Percentiles rank a stretch among this genome's conserved stretches.
Evolutionary conservation across 2,329 filamentous ascomycete genomes (phyloP).

Genomic region (Teratosphaeria zuluensis): DNA sequence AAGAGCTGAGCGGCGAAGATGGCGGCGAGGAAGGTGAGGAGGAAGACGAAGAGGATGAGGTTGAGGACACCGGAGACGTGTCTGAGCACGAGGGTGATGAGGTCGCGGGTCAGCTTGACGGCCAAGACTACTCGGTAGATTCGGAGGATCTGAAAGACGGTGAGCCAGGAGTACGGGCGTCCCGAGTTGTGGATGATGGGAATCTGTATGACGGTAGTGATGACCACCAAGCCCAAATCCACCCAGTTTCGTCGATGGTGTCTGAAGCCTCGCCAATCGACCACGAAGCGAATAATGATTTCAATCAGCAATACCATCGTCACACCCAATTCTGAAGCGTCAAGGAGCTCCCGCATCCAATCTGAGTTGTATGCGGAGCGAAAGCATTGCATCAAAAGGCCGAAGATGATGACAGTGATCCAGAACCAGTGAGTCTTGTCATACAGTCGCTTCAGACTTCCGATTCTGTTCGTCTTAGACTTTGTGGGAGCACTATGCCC

Average conservation of each 20-base stretch:
- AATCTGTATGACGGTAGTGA: constrained; percentile 76
- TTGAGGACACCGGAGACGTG: constrained; percentile 90
- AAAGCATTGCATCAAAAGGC: constrained; percentile 67
- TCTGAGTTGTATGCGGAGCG: constrained; percentile 67
- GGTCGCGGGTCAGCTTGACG: constrained; percentile 73
- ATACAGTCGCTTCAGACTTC: constrained; percentile 59
- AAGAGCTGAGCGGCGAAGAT: constrained; percentile 93
- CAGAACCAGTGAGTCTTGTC: constrained; percentile 67
- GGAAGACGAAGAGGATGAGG: constrained; percentile 88
- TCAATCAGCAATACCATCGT: constrained; percentile 73
- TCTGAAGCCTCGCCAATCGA: constrained; percentile 75
- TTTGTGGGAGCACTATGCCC: background rate
- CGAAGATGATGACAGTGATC: constrained; percentile 70
- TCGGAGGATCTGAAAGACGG: constrained; percentile 84
- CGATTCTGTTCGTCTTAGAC: constrained; percentile 27
- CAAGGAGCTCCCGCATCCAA: constrained; percentile 53
- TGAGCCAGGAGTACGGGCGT: constrained; percentile 74
- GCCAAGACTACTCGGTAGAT: constrained; percentile 87
- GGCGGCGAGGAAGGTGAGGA: constrained; percentile 86
- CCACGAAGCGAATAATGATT: constrained; percentile 66
- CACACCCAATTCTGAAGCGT: constrained; percentile 61
- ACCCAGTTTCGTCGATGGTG: constrained; percentile 64
- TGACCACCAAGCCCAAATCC: constrained; percentile 68
- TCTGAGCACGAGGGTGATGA: constrained; percentile 78
- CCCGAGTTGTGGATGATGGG: constrained; percentile 66